Evolutionary conservation across 2,329 filamentous ascomycete genomes (phyloP).

Genomic region (Emmonsiellopsis sp.): DNA sequence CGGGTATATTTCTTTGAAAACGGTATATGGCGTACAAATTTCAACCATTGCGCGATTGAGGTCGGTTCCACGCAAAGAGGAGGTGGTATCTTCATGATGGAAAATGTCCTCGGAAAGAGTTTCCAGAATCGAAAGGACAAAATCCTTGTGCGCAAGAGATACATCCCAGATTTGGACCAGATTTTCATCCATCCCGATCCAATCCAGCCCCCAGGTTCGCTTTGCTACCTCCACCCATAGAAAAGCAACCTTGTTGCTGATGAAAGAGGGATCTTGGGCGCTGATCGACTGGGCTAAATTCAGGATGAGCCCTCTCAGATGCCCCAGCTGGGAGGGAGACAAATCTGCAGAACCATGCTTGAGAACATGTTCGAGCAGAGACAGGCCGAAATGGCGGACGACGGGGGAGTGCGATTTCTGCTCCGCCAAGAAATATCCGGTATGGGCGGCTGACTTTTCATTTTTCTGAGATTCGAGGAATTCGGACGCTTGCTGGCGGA

Average conservation of each 20-base stretch:
- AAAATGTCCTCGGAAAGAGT: constrained; percentile 92
- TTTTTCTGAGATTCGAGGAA: constrained; percentile 83
- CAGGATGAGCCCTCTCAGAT: constrained; percentile 67
- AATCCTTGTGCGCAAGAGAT: constrained; percentile 61
- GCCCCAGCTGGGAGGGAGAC: constrained; percentile 55
- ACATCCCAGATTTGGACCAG: constrained; percentile 70
- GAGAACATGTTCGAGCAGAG: constrained; percentile 81
- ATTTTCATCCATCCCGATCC: constrained; percentile 87
- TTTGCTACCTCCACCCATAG: constrained; percentile 94
- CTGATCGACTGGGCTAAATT: constrained; percentile 65
- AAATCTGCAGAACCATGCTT: constrained; percentile 76
- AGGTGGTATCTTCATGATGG: constrained; percentile 77
- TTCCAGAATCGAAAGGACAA: constrained; percentile 82
- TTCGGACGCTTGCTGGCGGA: constrained; percentile 70
- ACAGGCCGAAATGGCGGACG: constrained; percentile 88
- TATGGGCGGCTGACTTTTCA: constrained; percentile 66
- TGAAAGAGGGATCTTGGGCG: constrained; percentile 65
- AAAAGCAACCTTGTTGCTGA: constrained; percentile 89
- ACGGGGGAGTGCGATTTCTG: constrained; percentile 67
- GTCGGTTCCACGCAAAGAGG: constrained; percentile 70
- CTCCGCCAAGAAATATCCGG: constrained; percentile 75
- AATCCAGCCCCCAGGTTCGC: constrained; percentile 82
- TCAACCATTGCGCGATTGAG: constrained; percentile 87
- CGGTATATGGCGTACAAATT: constrained; percentile 72
- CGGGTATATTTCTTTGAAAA: constrained; percentile 68